Percentiles rank a stretch among this genome's conserved stretches.
phyloP scores from a whole-genome alignment of 2,329 filamentous ascomycete genomes.

The Nemania sp. region DNA sequence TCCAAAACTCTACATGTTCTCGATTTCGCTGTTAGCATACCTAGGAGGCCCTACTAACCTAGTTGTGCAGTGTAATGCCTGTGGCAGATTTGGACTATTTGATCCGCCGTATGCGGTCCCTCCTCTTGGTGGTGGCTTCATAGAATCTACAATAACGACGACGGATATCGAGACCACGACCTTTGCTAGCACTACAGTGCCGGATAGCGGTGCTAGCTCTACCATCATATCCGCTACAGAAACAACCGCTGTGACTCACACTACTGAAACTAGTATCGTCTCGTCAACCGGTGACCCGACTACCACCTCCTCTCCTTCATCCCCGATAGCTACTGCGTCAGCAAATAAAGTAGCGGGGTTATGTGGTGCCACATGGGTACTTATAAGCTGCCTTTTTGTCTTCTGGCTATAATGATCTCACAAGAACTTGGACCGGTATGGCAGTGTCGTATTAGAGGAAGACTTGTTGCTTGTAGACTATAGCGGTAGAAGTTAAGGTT shows the following conservation, averaged over 20 bases:
- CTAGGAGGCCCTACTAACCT: neutral
- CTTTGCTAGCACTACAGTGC: constrained; percentile 17
- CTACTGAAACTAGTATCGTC: constrained; percentile 32
- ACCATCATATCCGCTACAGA: constrained; percentile 30
- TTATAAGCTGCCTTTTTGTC: constrained; percentile 15
- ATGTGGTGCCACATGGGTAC: constrained; percentile 20
- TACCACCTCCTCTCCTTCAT: neutral
- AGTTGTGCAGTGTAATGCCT: constrained; percentile 48
- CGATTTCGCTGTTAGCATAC: neutral
- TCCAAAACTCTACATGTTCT: neutral
- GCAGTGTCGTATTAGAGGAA: neutral
- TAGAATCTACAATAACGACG: constrained; percentile 38
- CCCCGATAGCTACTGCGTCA: constrained; percentile 26
- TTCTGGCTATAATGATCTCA: constrained; percentile 4
- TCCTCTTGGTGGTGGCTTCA: constrained; percentile 47
- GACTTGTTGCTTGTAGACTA: neutral
- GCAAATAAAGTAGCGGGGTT: constrained; percentile 28
- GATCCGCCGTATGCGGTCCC: constrained; percentile 57
- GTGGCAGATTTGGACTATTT: constrained; percentile 54
- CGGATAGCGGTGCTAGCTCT: constrained; percentile 26
- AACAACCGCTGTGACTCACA: constrained; percentile 35
- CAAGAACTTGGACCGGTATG: neutral
- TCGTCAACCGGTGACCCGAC: constrained; percentile 6
- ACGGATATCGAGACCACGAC: constrained; percentile 36
- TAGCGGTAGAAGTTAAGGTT: neutral